Evolutionary conservation across 73 alveolate genomes (phyloP), one percentile per base, ranked within the genome.

Genomic region (Paramecium sexaurelia): DNA sequence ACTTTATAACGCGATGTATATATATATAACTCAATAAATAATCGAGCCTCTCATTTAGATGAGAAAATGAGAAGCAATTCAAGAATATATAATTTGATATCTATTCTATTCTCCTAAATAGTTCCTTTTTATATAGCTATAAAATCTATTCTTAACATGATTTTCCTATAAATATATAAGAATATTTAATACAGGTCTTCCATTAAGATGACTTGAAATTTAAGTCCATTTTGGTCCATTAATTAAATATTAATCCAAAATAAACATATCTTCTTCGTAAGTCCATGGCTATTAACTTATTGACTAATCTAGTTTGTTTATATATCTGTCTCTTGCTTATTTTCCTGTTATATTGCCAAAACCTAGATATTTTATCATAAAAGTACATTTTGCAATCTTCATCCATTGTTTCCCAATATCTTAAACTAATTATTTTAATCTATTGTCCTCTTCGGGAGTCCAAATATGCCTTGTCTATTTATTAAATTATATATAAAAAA

Each of bases 291-390:
- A 95, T 51, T 96, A 95, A 39, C 92, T 94, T 24, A 98, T 96
- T 3, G 95, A 92, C 29, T 99, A 99, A 85, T 97, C 99, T 27
- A 98, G 84, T 87, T 97, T 99, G 83, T 98, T 98, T 82, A 97
- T 99, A 98, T 97, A 98, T 57, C 99, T 95, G 92, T 98, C 99
- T 61, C 99, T 75, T 85, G 99, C 96, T 92, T 97, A 95, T 85
- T 98, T 98, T 13, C 99, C 99, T 9, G 75, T 56, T 0, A 56
- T 56, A 13, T 56, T 56, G 17, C 75, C 75, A n/a, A 56, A 56
- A 56, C 75, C 75, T 56, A 56, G 10, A 27, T 7, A 75, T 97
- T 96, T 15, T 9, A 36, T 87, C 19, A 68, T 68, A 33, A 35
- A 39, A 24, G 43, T 87, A 41, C 69, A 55, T 22, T 87, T 26